Percentiles rank a stretch among this genome's conserved stretches.
These are phyloP conservation scores for Sugiyamaella xylanicola DNA, from an alignment of 1,139 yeast species.

Conservation along the genomic window DNA sequence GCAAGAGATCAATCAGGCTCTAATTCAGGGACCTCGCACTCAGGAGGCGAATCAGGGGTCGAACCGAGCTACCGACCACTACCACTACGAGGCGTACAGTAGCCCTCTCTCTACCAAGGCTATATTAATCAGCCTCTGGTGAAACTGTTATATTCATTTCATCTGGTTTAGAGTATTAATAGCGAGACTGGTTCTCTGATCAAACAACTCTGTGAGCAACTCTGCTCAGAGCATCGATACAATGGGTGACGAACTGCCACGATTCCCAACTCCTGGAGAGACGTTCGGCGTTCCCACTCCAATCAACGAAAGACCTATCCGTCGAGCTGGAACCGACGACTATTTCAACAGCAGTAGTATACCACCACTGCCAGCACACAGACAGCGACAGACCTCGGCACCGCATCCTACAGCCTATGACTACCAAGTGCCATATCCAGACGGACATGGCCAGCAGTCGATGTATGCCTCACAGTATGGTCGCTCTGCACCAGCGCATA, in stretches of 20 bases:
- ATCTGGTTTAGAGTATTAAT: too few relatives aligned
- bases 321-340: constrained; percentile 17
- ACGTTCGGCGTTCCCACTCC: constrained; percentile 29
- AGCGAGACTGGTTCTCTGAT: too few relatives aligned
- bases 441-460: constrained; percentile 8
- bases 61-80: too few relatives aligned
- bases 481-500: constrained; percentile 1
- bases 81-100: too few relatives aligned
- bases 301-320: constrained; percentile 14
- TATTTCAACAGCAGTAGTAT: constrained; percentile 11
- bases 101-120: too few relatives aligned
- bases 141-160: too few relatives aligned
- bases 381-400: constrained; percentile 7
- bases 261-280: constrained; percentile 36
- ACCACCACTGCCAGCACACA: constrained; percentile 21
- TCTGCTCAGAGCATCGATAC: too few relatives aligned
- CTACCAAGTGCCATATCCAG: constrained; percentile 21
- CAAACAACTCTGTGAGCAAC: too few relatives aligned
- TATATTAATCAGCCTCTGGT: too few relatives aligned
- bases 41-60: too few relatives aligned
- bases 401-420: neutral
- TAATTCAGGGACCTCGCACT: too few relatives aligned
- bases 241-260: constrained; percentile 37
- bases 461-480: constrained; percentile 14
- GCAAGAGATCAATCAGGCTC: too few relatives aligned